Percentiles rank a stretch among this genome's conserved stretches.
phyloP scores from a whole-genome alignment of 2,329 filamentous ascomycete genomes.

The Aureobasidium sp. region DNA sequence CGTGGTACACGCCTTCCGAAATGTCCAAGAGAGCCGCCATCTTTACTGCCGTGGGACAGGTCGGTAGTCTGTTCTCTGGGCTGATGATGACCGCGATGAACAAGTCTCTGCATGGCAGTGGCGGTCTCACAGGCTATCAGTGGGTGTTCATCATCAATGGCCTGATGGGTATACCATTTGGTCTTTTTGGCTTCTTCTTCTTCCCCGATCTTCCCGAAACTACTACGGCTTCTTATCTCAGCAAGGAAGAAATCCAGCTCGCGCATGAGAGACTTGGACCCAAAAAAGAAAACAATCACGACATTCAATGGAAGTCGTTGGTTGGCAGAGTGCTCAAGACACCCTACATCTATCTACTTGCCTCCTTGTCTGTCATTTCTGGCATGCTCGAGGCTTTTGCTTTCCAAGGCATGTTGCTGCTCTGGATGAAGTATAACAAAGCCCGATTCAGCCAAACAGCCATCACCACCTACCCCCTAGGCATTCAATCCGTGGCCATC shows the following conservation, averaged over 20 bases:
- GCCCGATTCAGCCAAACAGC: conserved; percentile 28
- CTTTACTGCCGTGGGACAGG: conserved; percentile 54
- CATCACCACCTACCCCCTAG: conserved; percentile 52
- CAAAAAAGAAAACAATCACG: not conserved
- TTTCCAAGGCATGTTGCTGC: conserved; percentile 25
- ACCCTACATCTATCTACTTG: conserved; percentile 32
- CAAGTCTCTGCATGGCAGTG: conserved; percentile 38
- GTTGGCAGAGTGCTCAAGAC: not conserved
- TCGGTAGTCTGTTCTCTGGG: conserved; percentile 55
- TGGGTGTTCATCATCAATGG: conserved; percentile 53
- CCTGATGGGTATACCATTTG: conserved; percentile 50
- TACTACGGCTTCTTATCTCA: conserved; percentile 6
- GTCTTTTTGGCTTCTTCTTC: conserved; percentile 47
- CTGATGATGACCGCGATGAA: conserved; percentile 53
- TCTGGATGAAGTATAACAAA: conserved; percentile 32
- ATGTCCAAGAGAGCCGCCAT: conserved; percentile 56
- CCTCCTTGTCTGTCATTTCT: conserved; percentile 32
- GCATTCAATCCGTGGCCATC: conserved; percentile 51
- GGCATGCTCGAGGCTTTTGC: conserved; percentile 31
- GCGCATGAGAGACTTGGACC: not conserved
- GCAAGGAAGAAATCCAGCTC: not conserved
- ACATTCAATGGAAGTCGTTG: not conserved
- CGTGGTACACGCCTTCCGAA: conserved; percentile 54
- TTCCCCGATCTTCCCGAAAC: conserved; percentile 46
- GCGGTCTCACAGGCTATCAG: conserved; percentile 50